Conservation (phyloP, 108 stramenopile genomes). For the Thalassiosira profunda region DNA sequence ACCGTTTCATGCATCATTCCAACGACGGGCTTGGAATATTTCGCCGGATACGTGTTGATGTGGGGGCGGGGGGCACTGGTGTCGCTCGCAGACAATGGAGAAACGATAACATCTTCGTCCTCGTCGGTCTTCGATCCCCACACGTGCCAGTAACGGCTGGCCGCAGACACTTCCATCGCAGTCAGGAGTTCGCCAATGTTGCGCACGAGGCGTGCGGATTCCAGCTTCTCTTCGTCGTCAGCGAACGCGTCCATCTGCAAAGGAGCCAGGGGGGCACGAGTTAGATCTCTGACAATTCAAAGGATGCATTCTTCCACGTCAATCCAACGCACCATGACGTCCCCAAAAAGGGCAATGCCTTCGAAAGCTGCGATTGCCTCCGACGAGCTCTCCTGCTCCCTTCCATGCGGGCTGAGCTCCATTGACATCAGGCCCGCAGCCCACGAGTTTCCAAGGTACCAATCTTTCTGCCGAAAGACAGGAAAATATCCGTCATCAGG, state of each 20-base stretch:
- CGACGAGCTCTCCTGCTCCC: slow-evolving; percentile 94
- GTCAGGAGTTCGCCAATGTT: slow-evolving; percentile 79
- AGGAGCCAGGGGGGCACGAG: not conserved
- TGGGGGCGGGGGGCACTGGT: slow-evolving; percentile 7
- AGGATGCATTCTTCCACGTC: too few species aligned
- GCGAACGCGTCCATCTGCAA: slow-evolving; percentile 37
- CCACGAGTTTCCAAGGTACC: slow-evolving; percentile 93
- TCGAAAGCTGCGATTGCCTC: slow-evolving; percentile 97
- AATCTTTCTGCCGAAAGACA: slow-evolving; percentile 90
- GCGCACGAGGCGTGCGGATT: slow-evolving; percentile 53
- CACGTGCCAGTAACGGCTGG: slow-evolving; percentile 93
- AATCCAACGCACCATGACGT: slow-evolving; percentile 70
- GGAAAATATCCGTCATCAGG: slow-evolving; percentile 85
- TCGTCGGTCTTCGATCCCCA: slow-evolving; percentile 33
- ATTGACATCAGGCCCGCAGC: slow-evolving; percentile 87
- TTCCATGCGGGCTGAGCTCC: slow-evolving; percentile 87
- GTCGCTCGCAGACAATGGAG: not conserved
- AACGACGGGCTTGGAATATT: slow-evolving; percentile 62
- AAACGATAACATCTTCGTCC: slow-evolving; percentile 7
- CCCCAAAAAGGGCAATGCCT: slow-evolving; percentile 89
- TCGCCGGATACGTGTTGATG: slow-evolving; percentile 57
- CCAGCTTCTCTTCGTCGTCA: slow-evolving; percentile 50
- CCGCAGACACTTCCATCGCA: slow-evolving; percentile 86
- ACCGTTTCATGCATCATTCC: slow-evolving; percentile 82
- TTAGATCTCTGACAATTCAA: too few species aligned